phyloP scores from a whole-genome alignment of 768 basidiomycete species.

The Tylopilus plumbeoviolaceoides region DNA sequence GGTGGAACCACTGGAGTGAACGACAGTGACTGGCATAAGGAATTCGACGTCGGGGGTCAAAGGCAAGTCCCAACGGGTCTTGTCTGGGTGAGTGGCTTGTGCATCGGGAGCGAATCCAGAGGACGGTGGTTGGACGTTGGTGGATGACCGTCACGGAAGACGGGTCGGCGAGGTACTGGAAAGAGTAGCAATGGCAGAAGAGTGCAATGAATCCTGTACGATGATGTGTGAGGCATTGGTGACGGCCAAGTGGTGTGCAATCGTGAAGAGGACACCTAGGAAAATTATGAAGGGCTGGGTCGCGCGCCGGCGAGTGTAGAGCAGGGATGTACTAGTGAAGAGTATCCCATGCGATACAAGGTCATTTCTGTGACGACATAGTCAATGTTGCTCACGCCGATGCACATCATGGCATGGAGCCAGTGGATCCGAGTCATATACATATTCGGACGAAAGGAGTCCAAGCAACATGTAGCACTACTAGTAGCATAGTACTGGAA shows the following conservation, averaged over 20 bases:
- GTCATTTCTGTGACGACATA: no score
- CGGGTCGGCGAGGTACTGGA: slow-evolving; percentile 14
- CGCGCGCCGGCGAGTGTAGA: background rate
- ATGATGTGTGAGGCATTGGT: slow-evolving; percentile 22
- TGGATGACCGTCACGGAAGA: slow-evolving; percentile 20
- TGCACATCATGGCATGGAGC: no score
- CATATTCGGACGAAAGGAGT: no score
- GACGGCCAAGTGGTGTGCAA: slow-evolving; percentile 39
- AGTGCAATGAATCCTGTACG: slow-evolving; percentile 15
- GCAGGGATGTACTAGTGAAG: no score
- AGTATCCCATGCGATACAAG: no score
- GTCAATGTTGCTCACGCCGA: no score
- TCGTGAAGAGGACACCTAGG: slow-evolving; percentile 31
- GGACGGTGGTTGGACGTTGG: slow-evolving; percentile 24
- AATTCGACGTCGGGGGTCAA: slow-evolving; percentile 20
- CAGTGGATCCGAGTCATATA: no score
- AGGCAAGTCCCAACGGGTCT: slow-evolving; percentile 18
- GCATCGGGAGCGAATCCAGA: slow-evolving; percentile 14
- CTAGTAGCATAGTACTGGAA: no score
- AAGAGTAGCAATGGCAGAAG: slow-evolving; percentile 16
- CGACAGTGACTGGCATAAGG: slow-evolving; percentile 17
- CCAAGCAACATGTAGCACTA: no score
- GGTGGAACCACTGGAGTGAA: slow-evolving; percentile 35
- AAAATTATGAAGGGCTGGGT: background rate
- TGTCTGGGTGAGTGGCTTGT: slow-evolving; percentile 16